Evolutionary conservation across 2,329 filamentous ascomycete species (phyloP).

Genomic region (Verticillium klebahnii): DNA sequence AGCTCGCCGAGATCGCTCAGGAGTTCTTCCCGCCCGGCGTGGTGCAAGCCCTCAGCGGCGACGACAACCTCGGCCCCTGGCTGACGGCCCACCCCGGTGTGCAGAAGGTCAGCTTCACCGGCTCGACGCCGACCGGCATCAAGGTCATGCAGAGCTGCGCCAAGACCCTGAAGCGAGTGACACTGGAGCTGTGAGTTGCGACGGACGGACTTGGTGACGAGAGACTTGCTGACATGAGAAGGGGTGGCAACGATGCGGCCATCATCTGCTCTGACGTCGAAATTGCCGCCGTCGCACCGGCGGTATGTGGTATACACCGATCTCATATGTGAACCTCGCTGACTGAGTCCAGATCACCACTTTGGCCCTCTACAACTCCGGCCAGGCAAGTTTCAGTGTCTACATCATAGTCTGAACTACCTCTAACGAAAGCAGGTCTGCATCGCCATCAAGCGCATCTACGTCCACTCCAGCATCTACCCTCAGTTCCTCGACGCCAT

Average conservation of each 20-base stretch:
- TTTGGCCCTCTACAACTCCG: conserved; percentile 2
- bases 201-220: neutral
- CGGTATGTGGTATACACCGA: conserved; percentile 23
- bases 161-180: conserved; percentile 55
- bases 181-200: conserved; percentile 44
- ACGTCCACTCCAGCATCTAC: conserved; percentile 50
- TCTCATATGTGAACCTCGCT: neutral
- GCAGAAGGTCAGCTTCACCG: conserved; percentile 60
- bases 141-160: conserved; percentile 51
- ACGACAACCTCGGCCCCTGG: conserved; percentile 55
- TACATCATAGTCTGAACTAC: neutral
- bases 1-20: conserved; percentile 54
- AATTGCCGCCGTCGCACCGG: conserved; percentile 23
- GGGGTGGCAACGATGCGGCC: conserved; percentile 55
- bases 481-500: conserved; percentile 18
- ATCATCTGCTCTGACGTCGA: conserved; percentile 55
- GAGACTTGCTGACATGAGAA: neutral
- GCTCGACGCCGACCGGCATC: conserved; percentile 55
- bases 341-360: neutral
- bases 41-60: conserved; percentile 56
- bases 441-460: conserved; percentile 47
- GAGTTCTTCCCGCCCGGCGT: conserved; percentile 58
- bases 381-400: neutral
- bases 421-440: conserved; percentile 38
- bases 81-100: conserved; percentile 55